These are phyloP conservation scores for Chaetomium sp. DNA, from an alignment of 2,329 filamentous ascomycete species.

Conservation along the genomic window DNA sequence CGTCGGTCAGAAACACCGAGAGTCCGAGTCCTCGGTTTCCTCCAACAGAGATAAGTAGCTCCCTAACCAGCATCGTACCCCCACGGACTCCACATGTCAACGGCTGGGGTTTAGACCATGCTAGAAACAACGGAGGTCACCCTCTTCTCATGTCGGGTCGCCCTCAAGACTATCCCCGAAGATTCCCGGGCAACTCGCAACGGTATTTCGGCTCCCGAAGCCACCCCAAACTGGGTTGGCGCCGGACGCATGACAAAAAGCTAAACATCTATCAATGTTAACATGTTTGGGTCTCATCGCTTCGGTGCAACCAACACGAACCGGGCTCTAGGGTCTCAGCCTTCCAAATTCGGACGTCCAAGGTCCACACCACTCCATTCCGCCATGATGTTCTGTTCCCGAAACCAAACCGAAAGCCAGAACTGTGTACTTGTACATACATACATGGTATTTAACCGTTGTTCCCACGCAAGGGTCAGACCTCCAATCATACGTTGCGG, in stretches of 20 bases:
- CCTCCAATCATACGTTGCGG: neutral
- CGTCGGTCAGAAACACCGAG: neutral
- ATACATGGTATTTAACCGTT: neutral
- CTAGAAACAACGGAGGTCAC: neutral
- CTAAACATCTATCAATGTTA: neutral
- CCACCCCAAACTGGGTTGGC: neutral
- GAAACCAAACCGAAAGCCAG: neutral
- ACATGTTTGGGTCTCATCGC: neutral
- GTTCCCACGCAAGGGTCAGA: neutral
- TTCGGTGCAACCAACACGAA: neutral
- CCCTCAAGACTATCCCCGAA: neutral
- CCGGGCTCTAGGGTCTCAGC: neutral
- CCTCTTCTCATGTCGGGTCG: no score
- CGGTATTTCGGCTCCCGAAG: neutral
- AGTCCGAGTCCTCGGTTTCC: neutral
- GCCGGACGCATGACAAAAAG: neutral
- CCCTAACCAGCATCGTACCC: neutral
- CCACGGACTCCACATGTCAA: neutral
- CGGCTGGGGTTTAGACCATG: neutral
- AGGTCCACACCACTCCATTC: neutral
- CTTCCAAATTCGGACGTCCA: neutral
- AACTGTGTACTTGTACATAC: no score
- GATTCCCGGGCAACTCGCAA: neutral
- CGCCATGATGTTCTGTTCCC: neutral
- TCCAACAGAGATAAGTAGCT: no score